These are phyloP conservation scores for Alternaria arbusti DNA, from an alignment of 2,329 filamentous ascomycete genomes.

Conservation along the genomic window DNA sequence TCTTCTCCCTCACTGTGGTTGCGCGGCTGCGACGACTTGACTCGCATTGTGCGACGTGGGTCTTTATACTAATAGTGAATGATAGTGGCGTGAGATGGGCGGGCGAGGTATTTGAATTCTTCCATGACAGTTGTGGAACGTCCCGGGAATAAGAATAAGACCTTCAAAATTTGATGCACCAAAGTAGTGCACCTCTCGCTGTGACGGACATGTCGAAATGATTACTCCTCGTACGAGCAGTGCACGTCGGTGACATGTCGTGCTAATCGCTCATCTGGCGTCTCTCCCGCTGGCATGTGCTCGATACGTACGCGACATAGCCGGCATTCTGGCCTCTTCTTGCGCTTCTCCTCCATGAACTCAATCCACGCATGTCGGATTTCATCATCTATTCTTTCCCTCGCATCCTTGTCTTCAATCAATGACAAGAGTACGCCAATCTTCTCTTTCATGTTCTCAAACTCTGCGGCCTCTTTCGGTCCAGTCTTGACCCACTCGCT, in stretches of 20 bases:
- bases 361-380: conserved; percentile 5
- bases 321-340: conserved; percentile 9
- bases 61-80: not conserved
- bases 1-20: not conserved
- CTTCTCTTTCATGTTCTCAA: conserved; percentile 10
- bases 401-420: not conserved
- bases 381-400: conserved; percentile 5
- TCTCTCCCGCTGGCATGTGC: conserved; percentile 2
- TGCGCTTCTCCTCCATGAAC: conserved; percentile 7
- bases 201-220: not conserved
- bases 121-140: not conserved
- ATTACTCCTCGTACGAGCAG: not conserved
- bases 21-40: not conserved
- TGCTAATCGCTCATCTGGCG: conserved; percentile 3
- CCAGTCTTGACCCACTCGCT: not conserved
- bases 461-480: not conserved
- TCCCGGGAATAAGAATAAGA: not conserved
- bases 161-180: not conserved
- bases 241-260: conserved; percentile 3
- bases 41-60: not conserved
- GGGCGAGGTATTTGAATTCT: not conserved
- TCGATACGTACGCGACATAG: conserved; percentile 8
- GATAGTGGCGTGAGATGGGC: not conserved
- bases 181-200: not conserved
- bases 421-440: not conserved